Conservation (phyloP, 805 yeast genomes). For the Barnettozyma pratensis region DNA sequence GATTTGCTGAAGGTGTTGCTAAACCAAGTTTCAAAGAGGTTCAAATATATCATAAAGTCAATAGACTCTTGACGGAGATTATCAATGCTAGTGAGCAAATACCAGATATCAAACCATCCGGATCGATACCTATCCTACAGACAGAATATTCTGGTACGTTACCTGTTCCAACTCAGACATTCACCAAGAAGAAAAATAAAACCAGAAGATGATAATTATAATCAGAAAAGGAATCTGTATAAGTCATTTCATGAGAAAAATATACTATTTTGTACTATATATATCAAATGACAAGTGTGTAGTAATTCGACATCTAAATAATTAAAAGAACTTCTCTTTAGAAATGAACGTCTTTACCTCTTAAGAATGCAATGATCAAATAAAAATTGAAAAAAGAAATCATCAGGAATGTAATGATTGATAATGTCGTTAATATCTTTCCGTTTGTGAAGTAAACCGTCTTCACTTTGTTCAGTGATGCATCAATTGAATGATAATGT, state of each 20-base stretch:
- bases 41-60: conserved; percentile 36
- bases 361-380: conserved; percentile 42
- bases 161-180: conserved; percentile 50
- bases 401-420: conserved; percentile 61
- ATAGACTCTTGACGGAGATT: conserved; percentile 42
- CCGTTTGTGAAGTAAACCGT: conserved; percentile 36
- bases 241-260: too few species aligned
- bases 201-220: conserved; percentile 12
- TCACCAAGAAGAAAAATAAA: conserved; percentile 17
- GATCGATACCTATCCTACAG: conserved; percentile 61
- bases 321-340: not conserved
- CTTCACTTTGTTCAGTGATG: conserved; percentile 1
- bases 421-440: conserved; percentile 43
- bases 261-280: too few species aligned
- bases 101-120: conserved; percentile 28
- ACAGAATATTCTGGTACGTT: conserved; percentile 73
- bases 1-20: conserved; percentile 31
- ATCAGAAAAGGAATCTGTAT: too few species aligned
- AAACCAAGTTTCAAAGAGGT: conserved; percentile 40
- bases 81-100: conserved; percentile 32
- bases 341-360: conserved; percentile 35
- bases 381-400: conserved; percentile 68
- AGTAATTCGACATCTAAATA: too few species aligned
- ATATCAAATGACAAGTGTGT: too few species aligned
- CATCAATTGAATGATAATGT: not conserved